Evolutionary conservation across 2,329 filamentous ascomycete genomes (phyloP).

Genomic region (Aspergillus japonicus): DNA sequence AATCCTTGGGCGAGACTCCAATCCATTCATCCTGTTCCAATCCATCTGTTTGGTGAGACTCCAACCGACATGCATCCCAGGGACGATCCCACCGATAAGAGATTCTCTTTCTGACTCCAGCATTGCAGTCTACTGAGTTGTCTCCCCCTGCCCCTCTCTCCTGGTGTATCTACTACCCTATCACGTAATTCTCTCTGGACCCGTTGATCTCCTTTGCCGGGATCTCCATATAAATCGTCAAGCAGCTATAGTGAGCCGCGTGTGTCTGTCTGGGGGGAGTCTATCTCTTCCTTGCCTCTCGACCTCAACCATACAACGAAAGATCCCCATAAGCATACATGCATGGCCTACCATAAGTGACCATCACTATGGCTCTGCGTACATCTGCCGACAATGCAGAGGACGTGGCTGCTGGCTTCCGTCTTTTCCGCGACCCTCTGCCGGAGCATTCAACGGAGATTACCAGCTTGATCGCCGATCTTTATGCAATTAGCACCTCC

Average conservation of each 20-base stretch:
- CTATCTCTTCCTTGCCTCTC: background rate
- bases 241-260: background rate
- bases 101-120: conserved; percentile 14
- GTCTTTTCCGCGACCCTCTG: conserved; percentile 51
- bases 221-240: conserved; percentile 1
- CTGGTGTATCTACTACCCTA: conserved; percentile 7
- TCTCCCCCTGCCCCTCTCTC: conserved; percentile 20
- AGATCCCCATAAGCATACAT: conserved; percentile 4
- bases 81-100: conserved; percentile 20
- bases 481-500: conserved; percentile 54
- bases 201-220: background rate
- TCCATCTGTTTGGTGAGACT: conserved; percentile 4
- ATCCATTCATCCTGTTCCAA: background rate
- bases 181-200: background rate
- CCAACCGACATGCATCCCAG: conserved; percentile 18
- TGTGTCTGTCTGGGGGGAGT: background rate
- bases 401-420: conserved; percentile 53
- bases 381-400: conserved; percentile 51
- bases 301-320: background rate
- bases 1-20: background rate
- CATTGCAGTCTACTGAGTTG: conserved; percentile 20
- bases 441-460: conserved; percentile 54
- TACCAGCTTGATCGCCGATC: conserved; percentile 53
- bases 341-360: conserved; percentile 14
- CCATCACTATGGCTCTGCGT: conserved; percentile 41